Base-by-base conservation (phyloP, 2,329 filamentous ascomycete species). In the Chrysosporium keratinophilum region DNA sequence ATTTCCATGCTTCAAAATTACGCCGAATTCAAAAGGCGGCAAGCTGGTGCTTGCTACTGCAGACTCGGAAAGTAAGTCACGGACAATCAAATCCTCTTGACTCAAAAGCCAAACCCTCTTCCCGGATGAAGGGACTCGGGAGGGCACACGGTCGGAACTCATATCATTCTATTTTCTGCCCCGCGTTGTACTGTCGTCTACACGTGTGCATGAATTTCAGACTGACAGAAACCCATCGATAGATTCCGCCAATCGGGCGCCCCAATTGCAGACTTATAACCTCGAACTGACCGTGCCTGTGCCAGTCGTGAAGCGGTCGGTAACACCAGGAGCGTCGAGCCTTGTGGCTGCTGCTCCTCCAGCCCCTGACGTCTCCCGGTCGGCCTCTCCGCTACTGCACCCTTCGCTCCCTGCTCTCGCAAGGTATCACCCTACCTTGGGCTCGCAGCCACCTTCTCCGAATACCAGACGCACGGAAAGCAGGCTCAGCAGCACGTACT, bases 41-140 rank as follows among this genome's bases (percentile, higher is more conserved):
- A 71, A 72, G 71, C 70, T 67, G 67, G 67, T 69, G 71, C 70
- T 73, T 72, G 70, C 70, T 71, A 69, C 69, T 67, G 65, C 65
- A 67, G 68, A 69, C 69, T 71, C 70, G 70, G 71, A 72, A 70
- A 67, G 71, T 72, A 61, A 57, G 69, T 69, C 14, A 45, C 17
- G 17, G 54, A 40, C 28, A 56, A 33, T 35, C 37, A 5, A 47
- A 33, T 52, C 34, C 37, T 53, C 31, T 39, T 34, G 35, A 31
- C 54, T 43, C 40, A 28, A 28, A 28, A 28, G 23, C 23, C 23
- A 28, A 28, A 51, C 31, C n/a, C 17, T 37, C 23, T 35, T 37
- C 40, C 6, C 11, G 17, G 7, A 35, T 19, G 35, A 23, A 41
- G 43, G 17, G 5, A 31, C 43, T 11, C 11, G 12, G 28, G 10